Conservation (phyloP, 306 rosid genomes). For the Cyamopsis tetragonoloba region DNA sequence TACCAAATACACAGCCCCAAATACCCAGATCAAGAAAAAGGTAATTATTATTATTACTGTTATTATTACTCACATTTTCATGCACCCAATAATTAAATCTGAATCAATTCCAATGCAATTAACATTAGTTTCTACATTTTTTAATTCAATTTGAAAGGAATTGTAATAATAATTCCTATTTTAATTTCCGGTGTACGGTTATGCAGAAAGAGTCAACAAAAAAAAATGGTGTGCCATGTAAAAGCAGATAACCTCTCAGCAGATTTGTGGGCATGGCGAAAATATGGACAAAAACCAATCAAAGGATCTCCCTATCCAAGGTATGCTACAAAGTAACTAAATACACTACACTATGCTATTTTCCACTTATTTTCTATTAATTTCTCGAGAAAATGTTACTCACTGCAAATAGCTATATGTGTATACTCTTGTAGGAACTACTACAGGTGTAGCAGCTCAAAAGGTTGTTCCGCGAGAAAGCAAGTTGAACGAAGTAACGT, state of each 20-base stretch:
- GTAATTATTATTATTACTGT: no score
- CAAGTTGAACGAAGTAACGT: conserved; percentile 69
- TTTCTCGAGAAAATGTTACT: conserved; percentile 12
- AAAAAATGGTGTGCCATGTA: conserved; percentile 53
- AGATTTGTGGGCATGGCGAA: conserved; percentile 89
- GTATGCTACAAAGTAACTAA: no score
- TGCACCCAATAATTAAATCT: no score
- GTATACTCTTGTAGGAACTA: conserved; percentile 50
- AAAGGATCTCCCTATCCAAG: conserved; percentile 84
- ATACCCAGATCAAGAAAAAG: conserved; percentile 52
- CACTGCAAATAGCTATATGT: neutral
- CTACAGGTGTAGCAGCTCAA: conserved; percentile 78
- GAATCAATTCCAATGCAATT: no score
- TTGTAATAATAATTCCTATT: no score
- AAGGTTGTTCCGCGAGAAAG: conserved; percentile 67
- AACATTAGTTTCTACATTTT: no score
- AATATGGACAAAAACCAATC: conserved; percentile 78
- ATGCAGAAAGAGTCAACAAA: conserved; percentile 53
- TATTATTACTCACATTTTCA: no score
- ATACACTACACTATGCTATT: neutral
- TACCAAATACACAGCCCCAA: conserved; percentile 29
- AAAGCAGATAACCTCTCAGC: conserved; percentile 55
- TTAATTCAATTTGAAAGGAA: no score
- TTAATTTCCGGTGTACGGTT: no score
- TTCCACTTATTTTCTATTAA: neutral